A percentile compares a stretch with the other conserved stretches of the same genome.
Evolutionary conservation across 1,139 yeast genomes (phyloP).

Genomic region (Yamadazyma conglobata): DNA sequence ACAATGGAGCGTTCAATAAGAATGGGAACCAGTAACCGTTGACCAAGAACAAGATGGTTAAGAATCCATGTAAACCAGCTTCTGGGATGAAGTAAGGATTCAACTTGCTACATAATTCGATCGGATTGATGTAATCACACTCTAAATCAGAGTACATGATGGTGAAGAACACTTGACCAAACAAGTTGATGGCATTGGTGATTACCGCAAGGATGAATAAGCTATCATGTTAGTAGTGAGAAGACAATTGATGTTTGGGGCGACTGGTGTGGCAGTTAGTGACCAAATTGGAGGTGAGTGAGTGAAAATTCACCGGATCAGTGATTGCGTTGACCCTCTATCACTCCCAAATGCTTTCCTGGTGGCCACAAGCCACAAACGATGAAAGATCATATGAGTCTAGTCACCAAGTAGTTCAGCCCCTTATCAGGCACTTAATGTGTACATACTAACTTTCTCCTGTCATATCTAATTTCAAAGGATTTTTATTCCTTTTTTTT

Average conservation of each 20-base stretch:
- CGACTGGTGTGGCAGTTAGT: no score
- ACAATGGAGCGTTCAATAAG: slow-evolving; percentile 78
- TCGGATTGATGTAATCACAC: slow-evolving; percentile 94
- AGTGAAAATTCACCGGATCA: no score
- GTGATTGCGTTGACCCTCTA: no score
- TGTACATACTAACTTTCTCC: slow-evolving; percentile 31
- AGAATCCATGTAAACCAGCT: slow-evolving; percentile 75
- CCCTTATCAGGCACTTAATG: no score
- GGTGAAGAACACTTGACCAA: slow-evolving; percentile 88
- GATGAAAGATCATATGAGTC: no score
- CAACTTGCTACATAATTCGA: slow-evolving; percentile 90
- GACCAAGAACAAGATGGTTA: slow-evolving; percentile 68
- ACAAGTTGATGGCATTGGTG: slow-evolving; percentile 80
- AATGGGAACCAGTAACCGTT: slow-evolving; percentile 95
- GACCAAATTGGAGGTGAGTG: no score
- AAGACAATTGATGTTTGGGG: no score
- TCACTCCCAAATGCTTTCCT: no score
- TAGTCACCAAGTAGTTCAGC: no score
- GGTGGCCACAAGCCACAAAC: no score
- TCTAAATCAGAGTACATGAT: slow-evolving; percentile 92
- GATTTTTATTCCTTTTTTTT: no score
- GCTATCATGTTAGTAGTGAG: slow-evolving; percentile 26
- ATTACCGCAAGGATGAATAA: slow-evolving; percentile 82
- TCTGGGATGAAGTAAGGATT: slow-evolving; percentile 91
- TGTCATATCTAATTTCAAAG: slow-evolving; percentile 23